Evolutionary conservation across 2,329 filamentous ascomycete genomes (phyloP).

Genomic region (Cercospora sojina): DNA sequence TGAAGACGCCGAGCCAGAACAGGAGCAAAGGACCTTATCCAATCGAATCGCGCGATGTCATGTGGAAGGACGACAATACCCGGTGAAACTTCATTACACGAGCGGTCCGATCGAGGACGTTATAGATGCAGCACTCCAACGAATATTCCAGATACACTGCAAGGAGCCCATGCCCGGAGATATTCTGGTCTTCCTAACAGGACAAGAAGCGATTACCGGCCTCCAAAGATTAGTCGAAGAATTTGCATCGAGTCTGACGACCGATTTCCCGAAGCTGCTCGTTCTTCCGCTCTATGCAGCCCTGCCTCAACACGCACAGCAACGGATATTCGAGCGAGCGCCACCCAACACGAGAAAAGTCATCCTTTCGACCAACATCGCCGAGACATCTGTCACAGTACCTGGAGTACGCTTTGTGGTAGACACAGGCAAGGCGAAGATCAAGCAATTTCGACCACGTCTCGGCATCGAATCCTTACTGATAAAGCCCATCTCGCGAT

Average conservation of each 20-base stretch:
- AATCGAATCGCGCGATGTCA: conserved; percentile 47
- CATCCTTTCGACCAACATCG: conserved; percentile 92
- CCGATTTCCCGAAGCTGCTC: conserved; percentile 48
- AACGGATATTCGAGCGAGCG: conserved; percentile 77
- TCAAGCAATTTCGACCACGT: conserved; percentile 83
- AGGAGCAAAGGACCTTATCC: not conserved
- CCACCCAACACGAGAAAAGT: conserved; percentile 78
- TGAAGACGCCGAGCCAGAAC: conserved; percentile 26
- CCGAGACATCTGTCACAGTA: conserved; percentile 96
- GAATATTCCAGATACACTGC: conserved; percentile 81
- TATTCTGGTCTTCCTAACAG: conserved; percentile 86
- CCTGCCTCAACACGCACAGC: conserved; percentile 80
- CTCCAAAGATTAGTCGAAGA: conserved; percentile 79
- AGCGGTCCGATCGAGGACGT: conserved; percentile 74
- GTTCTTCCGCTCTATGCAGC: conserved; percentile 86
- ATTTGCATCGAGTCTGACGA: conserved; percentile 67
- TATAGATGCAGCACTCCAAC: conserved; percentile 75
- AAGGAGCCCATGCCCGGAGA: conserved; percentile 86
- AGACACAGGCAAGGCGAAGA: conserved; percentile 89
- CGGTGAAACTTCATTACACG: conserved; percentile 76
- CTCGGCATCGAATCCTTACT: conserved; percentile 88
- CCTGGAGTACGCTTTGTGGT: conserved; percentile 89
- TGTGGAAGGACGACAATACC: conserved; percentile 84
- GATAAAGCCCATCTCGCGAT: conserved; percentile 86
- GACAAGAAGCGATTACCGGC: conserved; percentile 87